Conservation (phyloP, 305 asterid genomes). For the Euphrasia arctica region DNA sequence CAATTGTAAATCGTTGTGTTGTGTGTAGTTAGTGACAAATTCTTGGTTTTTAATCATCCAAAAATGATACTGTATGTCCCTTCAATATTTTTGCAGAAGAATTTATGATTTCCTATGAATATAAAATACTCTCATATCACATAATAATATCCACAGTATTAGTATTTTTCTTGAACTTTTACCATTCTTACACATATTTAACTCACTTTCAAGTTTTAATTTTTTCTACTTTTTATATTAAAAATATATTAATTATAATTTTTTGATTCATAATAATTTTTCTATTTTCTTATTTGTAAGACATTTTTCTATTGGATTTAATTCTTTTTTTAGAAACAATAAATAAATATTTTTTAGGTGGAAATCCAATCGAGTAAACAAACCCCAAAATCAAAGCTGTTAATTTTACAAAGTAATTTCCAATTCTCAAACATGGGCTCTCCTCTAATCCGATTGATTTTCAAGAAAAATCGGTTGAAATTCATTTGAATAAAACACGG, state of each 20-base stretch:
- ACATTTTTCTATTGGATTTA: neutral
- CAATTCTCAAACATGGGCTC: slow-evolving; percentile 4
- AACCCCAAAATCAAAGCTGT: slow-evolving; percentile 23
- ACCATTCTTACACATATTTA: no score
- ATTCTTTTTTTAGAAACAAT: neutral
- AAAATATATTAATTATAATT: no score
- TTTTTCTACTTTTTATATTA: no score
- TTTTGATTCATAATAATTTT: no score
- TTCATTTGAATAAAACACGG: slow-evolving; percentile 20
- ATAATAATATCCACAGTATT: no score
- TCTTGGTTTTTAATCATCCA: slow-evolving; percentile 13
- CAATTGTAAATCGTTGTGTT: slow-evolving; percentile 20
- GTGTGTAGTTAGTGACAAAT: slow-evolving; percentile 2
- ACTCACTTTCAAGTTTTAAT: no score
- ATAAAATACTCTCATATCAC: no score
- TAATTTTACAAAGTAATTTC: neutral
- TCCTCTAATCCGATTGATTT: slow-evolving; percentile 17
- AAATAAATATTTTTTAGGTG: neutral
- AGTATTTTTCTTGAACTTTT: no score
- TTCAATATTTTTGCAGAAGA: neutral
- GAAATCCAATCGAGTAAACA: neutral
- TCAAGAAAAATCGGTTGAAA: slow-evolving; percentile 14
- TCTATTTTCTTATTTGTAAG: neutral
- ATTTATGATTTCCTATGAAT: neutral
- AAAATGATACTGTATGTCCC: neutral